Conservation (phyloP, 139 green algal genomes). For the Choricystis sp. region DNA sequence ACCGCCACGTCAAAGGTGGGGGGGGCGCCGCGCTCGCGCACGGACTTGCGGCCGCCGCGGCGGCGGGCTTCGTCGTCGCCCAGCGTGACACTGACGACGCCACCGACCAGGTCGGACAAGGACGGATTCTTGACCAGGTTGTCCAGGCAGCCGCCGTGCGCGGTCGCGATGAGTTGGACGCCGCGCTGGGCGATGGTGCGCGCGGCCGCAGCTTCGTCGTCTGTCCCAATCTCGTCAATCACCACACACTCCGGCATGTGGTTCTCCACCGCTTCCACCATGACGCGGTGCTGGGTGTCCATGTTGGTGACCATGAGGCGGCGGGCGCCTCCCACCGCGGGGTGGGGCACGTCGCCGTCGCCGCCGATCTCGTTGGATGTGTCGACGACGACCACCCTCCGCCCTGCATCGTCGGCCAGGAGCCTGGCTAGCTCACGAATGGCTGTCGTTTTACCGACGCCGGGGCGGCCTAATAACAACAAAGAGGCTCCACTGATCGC, state of each 20-base stretch:
- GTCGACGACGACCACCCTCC: slow-evolving; percentile 74
- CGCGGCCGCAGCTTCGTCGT: slow-evolving; percentile 43
- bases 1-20: slow-evolving; percentile 25
- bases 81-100: slow-evolving; percentile 38
- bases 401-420: slow-evolving; percentile 23
- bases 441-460: slow-evolving; percentile 74
- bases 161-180: slow-evolving; percentile 67
- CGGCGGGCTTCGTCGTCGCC: slow-evolving; percentile 38
- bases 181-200: slow-evolving; percentile 60
- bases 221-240: slow-evolving; percentile 69
- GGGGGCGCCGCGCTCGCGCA: slow-evolving; percentile 15
- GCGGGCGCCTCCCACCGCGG: slow-evolving; percentile 31
- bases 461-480: slow-evolving; percentile 16
- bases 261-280: slow-evolving; percentile 77
- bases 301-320: slow-evolving; percentile 40
- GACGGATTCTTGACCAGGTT: slow-evolving; percentile 71
- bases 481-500: slow-evolving; percentile 11
- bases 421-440: slow-evolving; percentile 57
- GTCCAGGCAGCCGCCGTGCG: slow-evolving; percentile 42
- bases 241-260: slow-evolving; percentile 67
- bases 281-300: slow-evolving; percentile 34
- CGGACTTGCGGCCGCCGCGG: slow-evolving; percentile 12
- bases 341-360: slow-evolving; percentile 66
- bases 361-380: slow-evolving; percentile 89
- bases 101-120: slow-evolving; percentile 52